phyloP scores from a whole-genome alignment of 169 alveolate species.

The Cryptosporidium muris region DNA sequence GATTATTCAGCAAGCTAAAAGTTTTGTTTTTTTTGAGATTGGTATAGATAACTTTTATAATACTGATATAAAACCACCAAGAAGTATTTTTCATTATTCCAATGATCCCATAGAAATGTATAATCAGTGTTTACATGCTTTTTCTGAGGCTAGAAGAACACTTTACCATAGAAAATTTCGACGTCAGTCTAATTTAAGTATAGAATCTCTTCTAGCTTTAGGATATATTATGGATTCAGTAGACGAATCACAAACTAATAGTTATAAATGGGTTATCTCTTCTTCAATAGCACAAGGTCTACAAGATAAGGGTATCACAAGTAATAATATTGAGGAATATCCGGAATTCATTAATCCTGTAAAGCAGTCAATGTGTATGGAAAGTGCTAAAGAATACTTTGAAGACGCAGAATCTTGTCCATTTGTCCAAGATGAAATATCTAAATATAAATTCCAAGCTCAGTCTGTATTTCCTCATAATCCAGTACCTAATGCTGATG shows the following conservation, averaged over 20 bases:
- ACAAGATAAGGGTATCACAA: slow-evolving; percentile 27
- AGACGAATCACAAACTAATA: neutral
- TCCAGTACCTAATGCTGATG: slow-evolving; percentile 29
- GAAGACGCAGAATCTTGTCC: slow-evolving; percentile 46
- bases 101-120: slow-evolving; percentile 71
- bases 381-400: slow-evolving; percentile 59
- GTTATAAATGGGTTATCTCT: slow-evolving; percentile 50
- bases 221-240: neutral
- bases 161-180: neutral
- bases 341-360: slow-evolving; percentile 25
- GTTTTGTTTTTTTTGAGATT: slow-evolving; percentile 37
- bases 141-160: slow-evolving; percentile 58
- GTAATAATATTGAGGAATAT: slow-evolving; percentile 34
- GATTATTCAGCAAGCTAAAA: slow-evolving; percentile 54
- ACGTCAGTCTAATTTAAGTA: neutral
- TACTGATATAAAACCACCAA: slow-evolving; percentile 35
- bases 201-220: neutral
- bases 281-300: slow-evolving; percentile 18
- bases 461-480: slow-evolving; percentile 32
- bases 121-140: slow-evolving; percentile 52
- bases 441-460: slow-evolving; percentile 7
- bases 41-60: slow-evolving; percentile 46
- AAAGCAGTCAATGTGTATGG: slow-evolving; percentile 59
- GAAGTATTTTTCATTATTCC: slow-evolving; percentile 42
- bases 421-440: slow-evolving; percentile 16